Percentiles rank a stretch among this genome's conserved stretches.
phyloP scores from a whole-genome alignment of 2,329 filamentous ascomycete species.

The Exophiala sp. region DNA sequence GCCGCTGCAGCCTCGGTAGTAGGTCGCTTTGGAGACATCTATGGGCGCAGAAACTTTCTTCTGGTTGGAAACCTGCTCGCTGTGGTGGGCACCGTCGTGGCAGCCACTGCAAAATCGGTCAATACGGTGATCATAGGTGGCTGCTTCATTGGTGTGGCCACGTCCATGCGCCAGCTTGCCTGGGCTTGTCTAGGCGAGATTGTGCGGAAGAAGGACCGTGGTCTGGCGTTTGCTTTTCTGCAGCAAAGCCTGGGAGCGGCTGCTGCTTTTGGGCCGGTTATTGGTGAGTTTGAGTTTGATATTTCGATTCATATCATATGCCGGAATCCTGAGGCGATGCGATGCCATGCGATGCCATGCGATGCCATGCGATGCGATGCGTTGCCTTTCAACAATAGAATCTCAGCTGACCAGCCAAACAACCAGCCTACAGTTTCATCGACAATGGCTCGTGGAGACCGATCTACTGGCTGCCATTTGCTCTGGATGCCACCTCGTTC shows the following conservation, averaged over 20 bases:
- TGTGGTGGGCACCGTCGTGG: background rate
- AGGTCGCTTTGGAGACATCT: constrained; percentile 2
- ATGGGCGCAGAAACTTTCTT: background rate
- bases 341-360: too few species aligned
- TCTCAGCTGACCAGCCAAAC: too few species aligned
- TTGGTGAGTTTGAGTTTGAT: background rate
- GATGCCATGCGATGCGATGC: too few species aligned
- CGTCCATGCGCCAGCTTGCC: background rate
- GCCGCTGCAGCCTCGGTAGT: background rate
- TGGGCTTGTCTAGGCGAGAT: background rate
- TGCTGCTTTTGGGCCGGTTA: background rate
- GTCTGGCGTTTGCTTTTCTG: background rate
- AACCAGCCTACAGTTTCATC: background rate
- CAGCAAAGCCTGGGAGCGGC: background rate
- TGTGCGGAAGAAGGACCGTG: background rate
- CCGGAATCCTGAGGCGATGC: too few species aligned
- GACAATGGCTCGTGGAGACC: constrained; percentile 1
- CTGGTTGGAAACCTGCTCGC: background rate
- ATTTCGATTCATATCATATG: too few species aligned
- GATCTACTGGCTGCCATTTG: background rate
- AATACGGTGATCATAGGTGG: background rate
- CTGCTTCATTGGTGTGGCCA: background rate
- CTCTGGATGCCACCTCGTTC: background rate
- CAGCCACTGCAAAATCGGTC: background rate
- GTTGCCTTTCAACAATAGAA: too few species aligned